Evolutionary conservation across 345 rosid genomes (phyloP), one percentile per base, ranked within the genome.

Genomic region (Microcos paniculata): DNA sequence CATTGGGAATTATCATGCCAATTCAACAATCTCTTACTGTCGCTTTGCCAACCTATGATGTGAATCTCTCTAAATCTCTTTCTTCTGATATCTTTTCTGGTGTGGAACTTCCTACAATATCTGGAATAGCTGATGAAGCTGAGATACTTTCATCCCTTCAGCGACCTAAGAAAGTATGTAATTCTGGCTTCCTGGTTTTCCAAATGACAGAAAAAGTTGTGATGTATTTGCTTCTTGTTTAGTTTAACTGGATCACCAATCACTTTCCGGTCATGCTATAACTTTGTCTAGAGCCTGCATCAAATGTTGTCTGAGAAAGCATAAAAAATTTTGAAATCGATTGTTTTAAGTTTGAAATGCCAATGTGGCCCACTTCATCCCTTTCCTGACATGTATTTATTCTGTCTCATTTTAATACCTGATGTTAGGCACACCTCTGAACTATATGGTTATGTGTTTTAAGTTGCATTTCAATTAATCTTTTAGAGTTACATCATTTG

Each of bases 71-170:
- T 33, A 90, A 87, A 70, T 73, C 83, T 40, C 86, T 77, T 72
- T 71, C 93, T 66, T 87, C 91, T 71, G 86, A 88, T 84, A 86
- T 93, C 64, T 93, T 95, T 86, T 83, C 93, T 74, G 83, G 86
- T 59, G 83, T 85, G 52, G 96, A 95, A 79, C 91, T 93, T 80
- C 99, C 98, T 72, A 91, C 91, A 65, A 93, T 95, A 78, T 85
- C 80, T 55, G 94, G 97, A 75, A 95, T 95, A 72, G 86, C 93
- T 76, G 98, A 95, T 66, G 99, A 93, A 83, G 98, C 97, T 45
- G 97, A 95, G 90, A 93, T 95, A 84, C 99, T 95, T 82, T 93
- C 97, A 42, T 95, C 98, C 76, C 97, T 91, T 80, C 99, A 95
- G 87, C 85, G 89, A 53, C 98, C 99, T 42, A 95, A 95, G 83